A percentile compares a stretch with the other conserved stretches of the same genome.
phyloP scores from a whole-genome alignment of 2,329 filamentous ascomycete genomes.

The Exophiala mesophila region DNA sequence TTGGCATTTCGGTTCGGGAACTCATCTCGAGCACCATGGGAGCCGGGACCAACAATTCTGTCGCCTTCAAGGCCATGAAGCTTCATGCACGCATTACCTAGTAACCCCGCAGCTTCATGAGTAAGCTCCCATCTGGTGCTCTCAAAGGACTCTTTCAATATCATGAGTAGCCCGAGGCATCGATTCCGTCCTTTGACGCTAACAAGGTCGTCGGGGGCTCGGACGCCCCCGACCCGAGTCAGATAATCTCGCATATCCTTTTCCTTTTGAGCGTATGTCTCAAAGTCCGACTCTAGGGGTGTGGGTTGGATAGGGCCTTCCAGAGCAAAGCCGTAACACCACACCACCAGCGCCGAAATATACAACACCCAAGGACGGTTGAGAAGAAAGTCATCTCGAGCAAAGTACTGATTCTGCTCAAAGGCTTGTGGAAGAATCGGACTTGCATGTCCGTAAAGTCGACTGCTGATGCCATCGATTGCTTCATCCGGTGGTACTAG shows the following conservation, averaged over 20 bases:
- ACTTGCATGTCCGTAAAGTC: constrained; percentile 30
- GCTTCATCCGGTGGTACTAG: constrained; percentile 53
- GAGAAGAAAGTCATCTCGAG: constrained; percentile 80
- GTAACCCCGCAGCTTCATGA: constrained; percentile 74
- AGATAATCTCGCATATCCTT: constrained; percentile 78
- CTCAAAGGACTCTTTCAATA: constrained; percentile 75
- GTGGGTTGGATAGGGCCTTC: constrained; percentile 66
- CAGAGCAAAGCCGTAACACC: constrained; percentile 88
- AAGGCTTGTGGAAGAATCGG: constrained; percentile 28
- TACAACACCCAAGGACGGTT: constrained; percentile 95
- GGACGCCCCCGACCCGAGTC: constrained; percentile 63
- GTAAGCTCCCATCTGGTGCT: constrained; percentile 87
- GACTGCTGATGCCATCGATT: constrained; percentile 34
- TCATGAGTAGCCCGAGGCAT: constrained; percentile 73
- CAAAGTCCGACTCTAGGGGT: constrained; percentile 46
- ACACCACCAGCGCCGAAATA: constrained; percentile 85
- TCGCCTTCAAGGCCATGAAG: constrained; percentile 32
- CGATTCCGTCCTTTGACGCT: constrained; percentile 70
- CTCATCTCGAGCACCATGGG: constrained; percentile 6
- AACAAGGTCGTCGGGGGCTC: constrained; percentile 72
- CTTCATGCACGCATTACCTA: constrained; percentile 74
- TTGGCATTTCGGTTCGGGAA: constrained; percentile 2
- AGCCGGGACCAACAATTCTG: constrained; percentile 10
- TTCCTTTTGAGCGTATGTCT: constrained; percentile 60
- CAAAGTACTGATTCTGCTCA: constrained; percentile 60